phyloP scores from a whole-genome alignment of 441 rosid species.

The Kokia cookei region DNA sequence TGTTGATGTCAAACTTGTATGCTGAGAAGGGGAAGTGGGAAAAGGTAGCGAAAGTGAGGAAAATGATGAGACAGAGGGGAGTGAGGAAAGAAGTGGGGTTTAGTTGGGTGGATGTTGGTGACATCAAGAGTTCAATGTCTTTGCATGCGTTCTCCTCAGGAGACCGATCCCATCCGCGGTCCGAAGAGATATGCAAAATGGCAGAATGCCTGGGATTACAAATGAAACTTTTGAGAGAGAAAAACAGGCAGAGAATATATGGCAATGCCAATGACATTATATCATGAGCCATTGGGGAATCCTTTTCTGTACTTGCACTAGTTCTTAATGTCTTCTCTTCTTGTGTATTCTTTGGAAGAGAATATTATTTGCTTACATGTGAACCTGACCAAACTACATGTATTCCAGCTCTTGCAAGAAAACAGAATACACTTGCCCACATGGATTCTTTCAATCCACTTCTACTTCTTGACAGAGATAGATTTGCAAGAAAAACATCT shows the following conservation, averaged over 20 bases:
- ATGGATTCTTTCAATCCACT: no score
- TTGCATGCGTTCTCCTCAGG: slow-evolving; percentile 74
- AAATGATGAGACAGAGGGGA: slow-evolving; percentile 62
- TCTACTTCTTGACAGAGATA: no score
- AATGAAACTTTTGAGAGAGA: slow-evolving; percentile 44
- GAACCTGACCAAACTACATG: no score
- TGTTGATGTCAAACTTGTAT: slow-evolving; percentile 75
- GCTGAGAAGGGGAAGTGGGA: slow-evolving; percentile 85
- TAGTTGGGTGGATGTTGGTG: slow-evolving; percentile 78
- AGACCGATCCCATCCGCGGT: slow-evolving; percentile 54
- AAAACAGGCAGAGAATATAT: slow-evolving; percentile 8
- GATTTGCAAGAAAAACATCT: no score
- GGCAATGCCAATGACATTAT: background rate
- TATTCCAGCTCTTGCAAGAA: background rate
- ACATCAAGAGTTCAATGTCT: slow-evolving; percentile 32
- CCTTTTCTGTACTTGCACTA: no score
- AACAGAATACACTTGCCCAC: background rate
- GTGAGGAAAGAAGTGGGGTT: slow-evolving; percentile 76
- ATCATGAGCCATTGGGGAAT: background rate
- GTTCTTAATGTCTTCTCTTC: background rate
- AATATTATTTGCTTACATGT: no score
- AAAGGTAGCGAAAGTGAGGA: slow-evolving; percentile 53
- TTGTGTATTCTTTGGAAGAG: background rate
- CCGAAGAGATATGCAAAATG: slow-evolving; percentile 47
- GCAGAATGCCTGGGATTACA: slow-evolving; percentile 49